Evolutionary conservation across 1,139 yeast species (phyloP).

Genomic region (Debaryomycetaceae sp.): DNA sequence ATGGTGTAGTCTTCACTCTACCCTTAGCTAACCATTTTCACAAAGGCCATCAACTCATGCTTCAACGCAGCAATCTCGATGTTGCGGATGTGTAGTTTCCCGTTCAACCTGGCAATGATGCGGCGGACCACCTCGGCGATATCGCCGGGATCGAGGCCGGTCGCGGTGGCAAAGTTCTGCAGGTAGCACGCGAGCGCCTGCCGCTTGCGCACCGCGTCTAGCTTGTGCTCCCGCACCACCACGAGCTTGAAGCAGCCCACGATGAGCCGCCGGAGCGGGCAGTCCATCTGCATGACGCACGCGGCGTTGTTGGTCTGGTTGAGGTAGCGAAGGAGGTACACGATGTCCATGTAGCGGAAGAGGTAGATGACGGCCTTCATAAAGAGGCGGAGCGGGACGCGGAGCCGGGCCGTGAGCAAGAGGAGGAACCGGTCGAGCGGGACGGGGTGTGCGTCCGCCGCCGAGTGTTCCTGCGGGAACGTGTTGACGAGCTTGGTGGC

Average conservation of each 20-base stretch:
- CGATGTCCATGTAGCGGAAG: conserved; percentile 40
- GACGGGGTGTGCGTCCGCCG: conserved; percentile 17
- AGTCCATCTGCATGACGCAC: conserved; percentile 30
- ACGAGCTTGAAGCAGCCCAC: conserved; percentile 36
- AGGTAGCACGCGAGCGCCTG: conserved; percentile 1
- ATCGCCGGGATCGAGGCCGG: conserved; percentile 30
- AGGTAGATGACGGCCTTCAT: conserved; percentile 34
- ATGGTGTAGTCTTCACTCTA: not conserved
- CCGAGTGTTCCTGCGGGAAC: conserved; percentile 30
- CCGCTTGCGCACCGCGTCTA: not conserved
- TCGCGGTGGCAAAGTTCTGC: conserved; percentile 21
- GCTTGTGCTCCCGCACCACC: conserved; percentile 19
- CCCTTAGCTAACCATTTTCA: conserved; percentile 23
- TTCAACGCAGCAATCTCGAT: conserved; percentile 29
- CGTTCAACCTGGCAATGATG: conserved; percentile 32
- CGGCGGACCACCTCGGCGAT: conserved; percentile 27
- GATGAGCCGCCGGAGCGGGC: conserved; percentile 31
- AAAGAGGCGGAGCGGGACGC: conserved; percentile 25
- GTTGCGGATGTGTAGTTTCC: conserved; percentile 29
- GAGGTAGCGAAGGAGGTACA: conserved; percentile 35
- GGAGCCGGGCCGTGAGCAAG: conserved; percentile 28
- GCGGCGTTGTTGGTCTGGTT: conserved; percentile 37
- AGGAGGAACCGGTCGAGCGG: conserved; percentile 34
- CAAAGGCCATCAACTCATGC: conserved; percentile 32
- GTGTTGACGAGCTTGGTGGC: conserved; percentile 36